Base-by-base conservation (phyloP, 164 flowering plant genomes). In the Malania oleifera region DNA sequence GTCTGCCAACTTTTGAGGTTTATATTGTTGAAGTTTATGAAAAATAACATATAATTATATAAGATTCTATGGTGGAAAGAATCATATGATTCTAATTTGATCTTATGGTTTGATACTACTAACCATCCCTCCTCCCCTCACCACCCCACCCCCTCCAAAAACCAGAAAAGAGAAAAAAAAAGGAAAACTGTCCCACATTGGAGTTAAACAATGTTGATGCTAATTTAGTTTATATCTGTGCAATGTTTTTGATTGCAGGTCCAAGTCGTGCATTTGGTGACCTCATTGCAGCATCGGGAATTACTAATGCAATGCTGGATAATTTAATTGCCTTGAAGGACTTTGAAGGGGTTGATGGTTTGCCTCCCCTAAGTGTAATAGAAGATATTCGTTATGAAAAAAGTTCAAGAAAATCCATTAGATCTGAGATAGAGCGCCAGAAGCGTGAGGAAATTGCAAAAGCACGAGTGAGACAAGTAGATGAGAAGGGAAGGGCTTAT, bases 231-330 rank as follows among this genome's bases (percentile, higher is more conserved):
- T n/a, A n/a, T n/a, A n/a, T n/a, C n/a, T n/a, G n/a, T n/a, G n/a
- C n/a, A n/a, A n/a, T 7, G 31, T 26, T 37, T 38, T 19, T 68
- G 52, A 0, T 60, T 56, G 60, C 86, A 93, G 97, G 99, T 72
- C 90, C 91, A 51, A 69, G 80, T 72, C 92, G 91, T 64, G 96
- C 97, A 57, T 93, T 93, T 76, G 99, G 97, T 20, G 97, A 93
- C 67, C 89, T 93, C 13, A 80, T 90, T 68, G 80, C 91, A 24
- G 83, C 87, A 54, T 93, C 99, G 38, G 97, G 98, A 55, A 86
- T 93, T 61, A 88, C 99, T 10, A 87, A 90, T 56, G 82, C 73
- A 27, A 90, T 88, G 97, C 66, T 93, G 43, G 99, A 93, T 56
- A 93, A 87, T 77, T 78, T 93, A 75, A 83, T 91, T 46, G 84